These are phyloP conservation scores for Exserohilum rostratum DNA, from an alignment of 2,329 filamentous ascomycete genomes.

Conservation along the genomic window DNA sequence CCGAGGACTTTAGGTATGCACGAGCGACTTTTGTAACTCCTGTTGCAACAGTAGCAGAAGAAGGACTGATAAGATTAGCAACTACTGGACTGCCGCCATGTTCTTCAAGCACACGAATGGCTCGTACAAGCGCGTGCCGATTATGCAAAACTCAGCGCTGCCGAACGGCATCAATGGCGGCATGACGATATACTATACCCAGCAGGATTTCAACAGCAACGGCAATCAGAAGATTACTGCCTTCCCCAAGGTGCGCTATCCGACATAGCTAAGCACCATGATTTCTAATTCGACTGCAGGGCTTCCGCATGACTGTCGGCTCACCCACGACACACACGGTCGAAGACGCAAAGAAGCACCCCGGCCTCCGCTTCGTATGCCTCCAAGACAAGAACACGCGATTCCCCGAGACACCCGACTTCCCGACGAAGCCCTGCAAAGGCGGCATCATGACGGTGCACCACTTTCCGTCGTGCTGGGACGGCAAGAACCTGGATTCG, in stretches of 20 bases:
- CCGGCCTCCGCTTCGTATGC: slow-evolving; percentile 10
- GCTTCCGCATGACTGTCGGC: slow-evolving; percentile 44
- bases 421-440: slow-evolving; percentile 11
- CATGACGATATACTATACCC: slow-evolving; percentile 41
- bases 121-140: slow-evolving; percentile 35
- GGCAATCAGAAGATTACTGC: slow-evolving; percentile 32
- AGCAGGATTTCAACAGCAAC: slow-evolving; percentile 44
- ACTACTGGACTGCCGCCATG: slow-evolving; percentile 42
- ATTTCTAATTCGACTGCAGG: too few species aligned
- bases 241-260: slow-evolving; percentile 32
- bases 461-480: slow-evolving; percentile 49
- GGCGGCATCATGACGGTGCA: slow-evolving; percentile 21
- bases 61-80: slow-evolving; percentile 7
- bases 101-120: slow-evolving; percentile 39
- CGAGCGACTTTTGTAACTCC: too few species aligned
- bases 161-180: slow-evolving; percentile 36
- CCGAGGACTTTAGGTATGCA: slow-evolving; percentile 23
- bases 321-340: slow-evolving; percentile 31
- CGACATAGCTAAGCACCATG: too few species aligned
- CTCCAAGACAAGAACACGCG: slow-evolving; percentile 33
- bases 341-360: slow-evolving; percentile 10
- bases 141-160: slow-evolving; percentile 21
- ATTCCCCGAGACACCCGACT: slow-evolving; percentile 11
- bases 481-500: slow-evolving; percentile 58
- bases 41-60: neutral